Conservation (phyloP, 495 filamentous ascomycete species). For the Xanthoparmelia taractica region DNA sequence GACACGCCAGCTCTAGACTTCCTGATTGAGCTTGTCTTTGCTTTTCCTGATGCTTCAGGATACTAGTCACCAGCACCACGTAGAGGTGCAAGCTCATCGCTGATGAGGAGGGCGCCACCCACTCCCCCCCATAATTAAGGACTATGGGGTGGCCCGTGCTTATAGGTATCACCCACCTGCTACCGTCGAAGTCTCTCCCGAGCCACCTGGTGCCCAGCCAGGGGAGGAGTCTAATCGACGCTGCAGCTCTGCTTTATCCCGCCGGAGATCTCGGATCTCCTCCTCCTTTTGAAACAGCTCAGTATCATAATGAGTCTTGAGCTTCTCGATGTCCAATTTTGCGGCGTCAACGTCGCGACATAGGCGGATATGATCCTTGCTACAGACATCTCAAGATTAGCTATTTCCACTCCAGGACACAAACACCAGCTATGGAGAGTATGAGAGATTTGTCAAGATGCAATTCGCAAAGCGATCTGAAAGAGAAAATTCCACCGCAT, state of each 20-base stretch:
- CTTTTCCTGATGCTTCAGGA: background rate
- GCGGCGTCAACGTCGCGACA: too few species aligned
- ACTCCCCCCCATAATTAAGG: background rate
- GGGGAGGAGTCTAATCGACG: background rate
- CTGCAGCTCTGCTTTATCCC: background rate
- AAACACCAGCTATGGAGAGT: too few species aligned
- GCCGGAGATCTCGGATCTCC: background rate
- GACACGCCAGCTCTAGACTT: background rate
- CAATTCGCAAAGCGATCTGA: too few species aligned
- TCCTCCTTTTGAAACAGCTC: too few species aligned
- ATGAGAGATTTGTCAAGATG: too few species aligned
- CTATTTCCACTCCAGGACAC: too few species aligned
- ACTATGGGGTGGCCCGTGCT: background rate
- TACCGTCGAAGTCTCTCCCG: conserved; percentile 28
- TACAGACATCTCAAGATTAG: background rate
- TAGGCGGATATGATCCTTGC: background rate
- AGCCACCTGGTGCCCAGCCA: background rate
- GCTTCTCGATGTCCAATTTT: background rate
- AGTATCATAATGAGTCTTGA: too few species aligned
- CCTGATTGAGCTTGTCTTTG: background rate
- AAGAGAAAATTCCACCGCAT: too few species aligned
- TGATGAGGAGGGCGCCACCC: background rate
- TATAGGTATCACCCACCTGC: background rate
- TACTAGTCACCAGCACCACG: too few species aligned
- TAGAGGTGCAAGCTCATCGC: conserved; percentile 8